Conservation (phyloP, 2,329 filamentous ascomycete genomes). For the Erysiphe neolycopersici region DNA sequence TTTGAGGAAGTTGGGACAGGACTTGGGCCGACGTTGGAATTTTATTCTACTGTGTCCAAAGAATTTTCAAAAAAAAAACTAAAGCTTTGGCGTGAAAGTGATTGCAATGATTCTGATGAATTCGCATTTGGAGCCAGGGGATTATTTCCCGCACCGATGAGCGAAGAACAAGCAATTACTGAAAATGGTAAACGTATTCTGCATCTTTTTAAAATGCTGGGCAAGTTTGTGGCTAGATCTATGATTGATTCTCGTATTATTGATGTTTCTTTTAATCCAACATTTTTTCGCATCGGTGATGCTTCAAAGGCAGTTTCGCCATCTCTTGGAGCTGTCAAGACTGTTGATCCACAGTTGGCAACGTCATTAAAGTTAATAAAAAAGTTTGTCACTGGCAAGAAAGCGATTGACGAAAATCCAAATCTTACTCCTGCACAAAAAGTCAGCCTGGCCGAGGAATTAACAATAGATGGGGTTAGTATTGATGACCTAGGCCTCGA, state of each 20-base stretch:
- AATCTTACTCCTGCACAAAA: conserved; percentile 42
- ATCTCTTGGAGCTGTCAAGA: conserved; percentile 68
- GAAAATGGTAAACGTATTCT: conserved; percentile 72
- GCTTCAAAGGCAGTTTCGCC: conserved; percentile 37
- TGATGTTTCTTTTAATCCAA: conserved; percentile 89
- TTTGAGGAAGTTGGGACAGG: conserved; percentile 97
- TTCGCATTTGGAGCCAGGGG: conserved; percentile 67
- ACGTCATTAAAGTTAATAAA: conserved; percentile 68
- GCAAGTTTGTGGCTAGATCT: conserved; percentile 89
- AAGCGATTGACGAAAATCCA: conserved; percentile 48
- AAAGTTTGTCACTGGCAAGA: conserved; percentile 63
- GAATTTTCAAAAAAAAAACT: conserved; percentile 96
- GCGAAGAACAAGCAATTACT: conserved; percentile 41
- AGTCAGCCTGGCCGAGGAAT: conserved; percentile 35
- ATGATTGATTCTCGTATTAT: conserved; percentile 98
- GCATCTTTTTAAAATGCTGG: conserved; percentile 73
- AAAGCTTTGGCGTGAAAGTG: conserved; percentile 85
- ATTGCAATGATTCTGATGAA: conserved; percentile 43
- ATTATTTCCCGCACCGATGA: conserved; percentile 78
- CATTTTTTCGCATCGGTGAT: conserved; percentile 86
- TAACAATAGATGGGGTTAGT: conserved; percentile 46
- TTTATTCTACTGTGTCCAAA: conserved; percentile 90
- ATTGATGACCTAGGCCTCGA: conserved; percentile 79
- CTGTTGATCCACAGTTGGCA: conserved; percentile 66
- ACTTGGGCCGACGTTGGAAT: conserved; percentile 81